Percentiles rank a stretch among this genome's conserved stretches.
Evolutionary conservation across 768 basidiomycete genomes (phyloP).

Genomic region (Russula compacta): DNA sequence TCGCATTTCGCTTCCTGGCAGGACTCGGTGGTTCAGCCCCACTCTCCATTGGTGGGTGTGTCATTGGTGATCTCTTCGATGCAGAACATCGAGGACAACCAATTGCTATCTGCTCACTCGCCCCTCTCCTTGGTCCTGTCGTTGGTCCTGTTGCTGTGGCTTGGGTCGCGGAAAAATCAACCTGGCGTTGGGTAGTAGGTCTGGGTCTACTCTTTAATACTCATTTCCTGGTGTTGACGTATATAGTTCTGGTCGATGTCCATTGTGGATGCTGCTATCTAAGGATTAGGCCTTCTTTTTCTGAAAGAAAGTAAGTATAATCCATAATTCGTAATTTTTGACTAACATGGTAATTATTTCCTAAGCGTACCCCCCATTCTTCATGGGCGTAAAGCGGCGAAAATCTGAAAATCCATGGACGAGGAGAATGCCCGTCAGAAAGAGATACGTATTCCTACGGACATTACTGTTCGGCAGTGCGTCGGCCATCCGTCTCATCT

Average conservation of each 20-base stretch:
- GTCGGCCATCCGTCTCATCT: slow-evolving; percentile 20
- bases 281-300: slow-evolving; percentile 45
- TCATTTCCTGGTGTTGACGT: neutral
- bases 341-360: neutral
- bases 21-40: slow-evolving; percentile 71
- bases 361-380: slow-evolving; percentile 27
- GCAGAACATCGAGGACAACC: slow-evolving; percentile 60
- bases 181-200: slow-evolving; percentile 63
- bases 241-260: slow-evolving; percentile 60
- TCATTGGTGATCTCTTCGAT: slow-evolving; percentile 41
- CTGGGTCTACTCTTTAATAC: neutral
- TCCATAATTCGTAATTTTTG: neutral
- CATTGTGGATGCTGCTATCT: slow-evolving; percentile 46
- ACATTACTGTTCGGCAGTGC: slow-evolving; percentile 36
- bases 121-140: slow-evolving; percentile 38
- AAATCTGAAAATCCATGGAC: slow-evolving; percentile 38
- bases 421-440: slow-evolving; percentile 34
- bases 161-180: slow-evolving; percentile 53
- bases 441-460: slow-evolving; percentile 40
- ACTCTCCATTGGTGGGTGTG: slow-evolving; percentile 52
- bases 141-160: slow-evolving; percentile 57
- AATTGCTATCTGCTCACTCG: slow-evolving; percentile 51
- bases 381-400: slow-evolving; percentile 44
- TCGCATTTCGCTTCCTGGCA: slow-evolving; percentile 59
- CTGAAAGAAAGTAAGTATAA: slow-evolving; percentile 51